These are phyloP conservation scores for Cutaneotrichosporon mucoides DNA, from an alignment of 1,284 basidiomycete genomes.

Conservation along the genomic window DNA sequence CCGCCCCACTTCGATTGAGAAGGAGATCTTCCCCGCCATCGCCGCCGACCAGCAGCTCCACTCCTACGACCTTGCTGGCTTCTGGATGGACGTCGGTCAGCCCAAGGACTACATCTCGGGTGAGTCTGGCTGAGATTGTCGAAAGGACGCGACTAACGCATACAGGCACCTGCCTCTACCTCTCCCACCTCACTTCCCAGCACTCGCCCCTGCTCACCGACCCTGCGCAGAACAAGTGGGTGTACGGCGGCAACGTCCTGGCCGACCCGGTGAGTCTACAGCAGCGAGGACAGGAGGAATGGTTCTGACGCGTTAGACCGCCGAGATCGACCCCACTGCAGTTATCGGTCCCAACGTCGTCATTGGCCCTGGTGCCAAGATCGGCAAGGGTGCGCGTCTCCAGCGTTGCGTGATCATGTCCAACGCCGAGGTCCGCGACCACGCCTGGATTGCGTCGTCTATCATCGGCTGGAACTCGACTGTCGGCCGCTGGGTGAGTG, in stretches of 20 bases:
- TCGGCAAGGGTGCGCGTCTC: slow-evolving; percentile 54
- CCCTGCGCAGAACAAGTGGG: slow-evolving; percentile 52
- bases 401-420: slow-evolving; percentile 55
- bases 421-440: slow-evolving; percentile 53
- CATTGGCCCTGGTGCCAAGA: slow-evolving; percentile 53
- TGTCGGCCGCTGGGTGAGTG: slow-evolving; percentile 53
- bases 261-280: slow-evolving; percentile 48
- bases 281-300: too few species aligned
- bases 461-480: slow-evolving; percentile 56
- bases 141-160: too few species aligned
- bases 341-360: slow-evolving; percentile 56
- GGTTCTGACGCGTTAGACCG: slow-evolving; percentile 34
- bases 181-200: slow-evolving; percentile 52
- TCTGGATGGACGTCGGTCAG: slow-evolving; percentile 58
- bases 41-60: slow-evolving; percentile 54
- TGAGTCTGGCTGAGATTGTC: slow-evolving; percentile 8
- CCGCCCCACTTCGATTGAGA: slow-evolving; percentile 56
- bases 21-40: slow-evolving; percentile 55
- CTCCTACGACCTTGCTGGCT: slow-evolving; percentile 54
- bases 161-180: slow-evolving; percentile 54
- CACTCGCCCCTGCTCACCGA: slow-evolving; percentile 51
- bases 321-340: slow-evolving; percentile 53
- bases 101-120: slow-evolving; percentile 53
- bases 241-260: slow-evolving; percentile 53
- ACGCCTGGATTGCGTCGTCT: slow-evolving; percentile 54